Evolutionary conservation across 768 basidiomycete genomes (phyloP).

Genomic region (Tricholoma flavovirens): DNA sequence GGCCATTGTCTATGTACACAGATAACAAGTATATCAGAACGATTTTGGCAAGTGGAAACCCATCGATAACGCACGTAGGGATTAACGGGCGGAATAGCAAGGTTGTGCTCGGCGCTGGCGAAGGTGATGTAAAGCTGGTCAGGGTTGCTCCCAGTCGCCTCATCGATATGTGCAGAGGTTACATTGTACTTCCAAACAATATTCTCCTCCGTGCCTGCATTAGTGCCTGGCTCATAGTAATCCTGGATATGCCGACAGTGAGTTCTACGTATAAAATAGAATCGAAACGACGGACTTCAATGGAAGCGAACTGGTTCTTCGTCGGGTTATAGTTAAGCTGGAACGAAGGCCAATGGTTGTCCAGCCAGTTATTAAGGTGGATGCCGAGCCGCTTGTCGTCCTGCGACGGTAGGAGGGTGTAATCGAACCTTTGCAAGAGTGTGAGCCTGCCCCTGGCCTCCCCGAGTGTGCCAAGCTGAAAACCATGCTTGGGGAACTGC

Average conservation of each 20-base stretch:
- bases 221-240: slow-evolving; percentile 33
- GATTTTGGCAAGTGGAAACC: neutral
- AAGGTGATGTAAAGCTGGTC: slow-evolving; percentile 46
- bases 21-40: neutral
- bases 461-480: slow-evolving; percentile 42
- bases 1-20: slow-evolving; percentile 32
- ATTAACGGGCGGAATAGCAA: slow-evolving; percentile 28
- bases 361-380: slow-evolving; percentile 43
- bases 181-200: slow-evolving; percentile 39
- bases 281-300: slow-evolving; percentile 27
- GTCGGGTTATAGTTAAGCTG: slow-evolving; percentile 37
- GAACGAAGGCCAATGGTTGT: slow-evolving; percentile 38
- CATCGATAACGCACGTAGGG: slow-evolving; percentile 25
- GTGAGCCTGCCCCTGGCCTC: slow-evolving; percentile 47
- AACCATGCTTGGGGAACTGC: neutral
- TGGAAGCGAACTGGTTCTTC: slow-evolving; percentile 34
- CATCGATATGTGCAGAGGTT: slow-evolving; percentile 34
- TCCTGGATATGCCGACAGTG: slow-evolving; percentile 21
- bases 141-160: slow-evolving; percentile 31
- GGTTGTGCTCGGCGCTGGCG: slow-evolving; percentile 37
- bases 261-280: neutral
- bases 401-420: slow-evolving; percentile 32
- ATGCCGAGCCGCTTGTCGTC: slow-evolving; percentile 39
- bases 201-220: slow-evolving; percentile 31
- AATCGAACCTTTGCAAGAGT: slow-evolving; percentile 44